Conservation (phyloP, 176 grass and related monocot species). For the maize (Zea mays) region DNA sequence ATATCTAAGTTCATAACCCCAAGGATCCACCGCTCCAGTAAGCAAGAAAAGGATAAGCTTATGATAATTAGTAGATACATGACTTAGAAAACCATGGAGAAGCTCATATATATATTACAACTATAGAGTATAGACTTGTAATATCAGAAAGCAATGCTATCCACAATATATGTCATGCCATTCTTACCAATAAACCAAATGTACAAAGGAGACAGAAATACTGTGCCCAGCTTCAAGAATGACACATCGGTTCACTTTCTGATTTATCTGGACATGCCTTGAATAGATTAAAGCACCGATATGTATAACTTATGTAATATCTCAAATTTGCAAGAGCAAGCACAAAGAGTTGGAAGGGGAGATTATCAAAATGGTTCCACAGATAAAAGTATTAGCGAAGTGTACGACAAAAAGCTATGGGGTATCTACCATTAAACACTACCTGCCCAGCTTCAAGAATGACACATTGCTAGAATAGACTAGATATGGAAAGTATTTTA, state of each 20-base stretch:
- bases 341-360: not conserved
- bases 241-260: not conserved
- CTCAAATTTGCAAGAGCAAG: not conserved
- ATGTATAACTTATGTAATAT: not conserved
- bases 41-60: not conserved
- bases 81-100: not conserved
- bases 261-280: not conserved
- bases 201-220: not conserved
- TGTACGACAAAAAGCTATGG: not conserved
- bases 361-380: not conserved
- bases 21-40: not conserved
- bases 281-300: not conserved
- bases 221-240: not conserved
- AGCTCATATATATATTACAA: not conserved
- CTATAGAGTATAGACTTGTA: not conserved
- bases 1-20: not conserved
- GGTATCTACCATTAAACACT: not conserved
- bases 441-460: too few relatives aligned
- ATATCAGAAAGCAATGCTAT: not conserved
- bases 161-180: not conserved
- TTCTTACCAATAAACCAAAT: slow-evolving; percentile 7
- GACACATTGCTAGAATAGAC: too few relatives aligned
- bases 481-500: too few relatives aligned
- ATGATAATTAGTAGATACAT: not conserved
- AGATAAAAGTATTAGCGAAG: not conserved